phyloP scores from a whole-genome alignment of 805 yeast genomes.

The Ogataea pini region DNA sequence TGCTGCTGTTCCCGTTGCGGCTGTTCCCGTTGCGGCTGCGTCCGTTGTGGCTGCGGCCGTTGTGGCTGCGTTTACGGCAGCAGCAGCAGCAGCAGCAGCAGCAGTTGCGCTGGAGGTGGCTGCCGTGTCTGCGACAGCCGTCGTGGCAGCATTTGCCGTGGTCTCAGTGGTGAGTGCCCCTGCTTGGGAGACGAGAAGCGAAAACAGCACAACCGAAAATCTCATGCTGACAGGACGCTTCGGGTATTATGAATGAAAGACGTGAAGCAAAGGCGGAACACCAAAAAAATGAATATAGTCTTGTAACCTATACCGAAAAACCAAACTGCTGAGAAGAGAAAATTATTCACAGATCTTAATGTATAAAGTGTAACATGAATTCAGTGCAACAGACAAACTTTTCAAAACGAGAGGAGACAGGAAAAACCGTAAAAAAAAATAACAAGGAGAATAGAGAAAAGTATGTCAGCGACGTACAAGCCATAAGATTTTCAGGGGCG shows the following conservation, averaged over 20 bases:
- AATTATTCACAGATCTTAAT: too few species aligned
- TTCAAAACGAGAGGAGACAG: background rate
- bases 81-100: too few species aligned
- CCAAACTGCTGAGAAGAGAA: too few species aligned
- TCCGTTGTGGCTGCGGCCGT: slow-evolving; percentile 14
- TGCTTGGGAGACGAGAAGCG: slow-evolving; percentile 9
- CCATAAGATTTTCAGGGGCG: background rate
- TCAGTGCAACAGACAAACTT: slow-evolving; percentile 3
- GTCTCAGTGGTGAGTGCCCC: slow-evolving; percentile 15
- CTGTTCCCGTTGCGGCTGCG: slow-evolving; percentile 13
- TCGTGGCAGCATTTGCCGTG: slow-evolving; percentile 12
- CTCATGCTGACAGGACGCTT: slow-evolving; percentile 11
- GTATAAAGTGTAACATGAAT: background rate
- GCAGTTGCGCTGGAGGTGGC: slow-evolving; percentile 13
- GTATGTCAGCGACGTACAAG: background rate
- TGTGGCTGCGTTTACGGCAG: too few species aligned
- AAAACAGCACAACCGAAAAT: slow-evolving; percentile 8
- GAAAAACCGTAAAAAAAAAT: background rate
- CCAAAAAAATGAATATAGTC: background rate
- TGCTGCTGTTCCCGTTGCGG: slow-evolving; percentile 7
- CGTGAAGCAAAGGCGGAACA: background rate
- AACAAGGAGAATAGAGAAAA: background rate
- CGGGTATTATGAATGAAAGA: background rate
- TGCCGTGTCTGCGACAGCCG: slow-evolving; percentile 13
- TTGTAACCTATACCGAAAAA: too few species aligned